These are phyloP conservation scores for Tetradesmus obliquus DNA, from an alignment of 139 green algal genomes.

Conservation along the genomic window DNA sequence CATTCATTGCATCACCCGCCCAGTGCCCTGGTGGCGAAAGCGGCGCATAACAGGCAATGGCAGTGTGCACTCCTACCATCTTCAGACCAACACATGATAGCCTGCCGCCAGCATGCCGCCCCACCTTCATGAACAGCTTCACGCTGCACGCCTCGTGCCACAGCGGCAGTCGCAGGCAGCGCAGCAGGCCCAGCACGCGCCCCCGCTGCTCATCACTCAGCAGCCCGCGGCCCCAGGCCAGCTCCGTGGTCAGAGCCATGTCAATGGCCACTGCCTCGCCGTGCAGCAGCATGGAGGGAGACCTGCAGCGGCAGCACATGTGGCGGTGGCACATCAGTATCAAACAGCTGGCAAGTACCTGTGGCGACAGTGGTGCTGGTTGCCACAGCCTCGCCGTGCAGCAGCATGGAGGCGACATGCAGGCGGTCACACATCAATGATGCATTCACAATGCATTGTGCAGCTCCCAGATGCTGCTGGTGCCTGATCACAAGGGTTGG, in stretches of 20 bases:
- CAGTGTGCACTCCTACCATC: not conserved
- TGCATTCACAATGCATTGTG: too few relatives aligned
- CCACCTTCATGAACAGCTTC: constrained; percentile 52
- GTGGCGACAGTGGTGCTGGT: too few relatives aligned
- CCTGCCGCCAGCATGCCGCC: not conserved
- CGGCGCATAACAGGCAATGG: not conserved
- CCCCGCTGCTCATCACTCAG: constrained; percentile 48
- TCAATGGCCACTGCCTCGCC: constrained; percentile 72
- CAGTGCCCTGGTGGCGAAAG: not conserved
- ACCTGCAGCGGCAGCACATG: constrained; percentile 18
- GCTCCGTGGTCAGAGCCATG: constrained; percentile 67
- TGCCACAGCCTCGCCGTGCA: too few relatives aligned
- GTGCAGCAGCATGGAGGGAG: constrained; percentile 56
- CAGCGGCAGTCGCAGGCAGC: constrained; percentile 47
- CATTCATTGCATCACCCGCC: too few relatives aligned
- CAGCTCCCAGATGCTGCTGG: too few relatives aligned
- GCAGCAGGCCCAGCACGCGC: constrained; percentile 54
- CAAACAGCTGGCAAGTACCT: too few relatives aligned
- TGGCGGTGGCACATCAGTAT: too few relatives aligned
- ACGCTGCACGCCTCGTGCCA: constrained; percentile 55
- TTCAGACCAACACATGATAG: not conserved
- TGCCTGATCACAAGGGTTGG: too few relatives aligned
- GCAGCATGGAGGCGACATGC: too few relatives aligned
- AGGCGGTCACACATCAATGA: too few relatives aligned
- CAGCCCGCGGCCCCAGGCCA: constrained; percentile 50